phyloP scores from a whole-genome alignment of 2,329 filamentous ascomycete genomes.

The Monosporascus cannonballus region DNA sequence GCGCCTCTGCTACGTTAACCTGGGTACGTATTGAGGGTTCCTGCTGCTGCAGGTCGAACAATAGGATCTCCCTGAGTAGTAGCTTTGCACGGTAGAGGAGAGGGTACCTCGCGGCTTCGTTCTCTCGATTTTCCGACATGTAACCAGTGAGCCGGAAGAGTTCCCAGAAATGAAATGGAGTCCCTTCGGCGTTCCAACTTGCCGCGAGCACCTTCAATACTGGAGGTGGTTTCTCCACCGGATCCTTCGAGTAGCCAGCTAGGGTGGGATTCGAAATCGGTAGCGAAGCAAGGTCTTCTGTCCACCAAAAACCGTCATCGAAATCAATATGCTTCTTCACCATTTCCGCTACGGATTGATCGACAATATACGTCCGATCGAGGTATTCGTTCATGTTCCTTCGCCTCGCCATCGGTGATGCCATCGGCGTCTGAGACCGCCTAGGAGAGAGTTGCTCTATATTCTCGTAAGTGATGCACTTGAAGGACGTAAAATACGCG shows the following conservation, averaged over 20 bases:
- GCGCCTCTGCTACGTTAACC: slow-evolving; percentile 25
- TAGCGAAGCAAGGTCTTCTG: slow-evolving; percentile 39
- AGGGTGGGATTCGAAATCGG: slow-evolving; percentile 32
- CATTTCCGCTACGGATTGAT: slow-evolving; percentile 32
- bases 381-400: slow-evolving; percentile 48
- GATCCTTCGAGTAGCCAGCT: slow-evolving; percentile 32
- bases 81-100: slow-evolving; percentile 48
- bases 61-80: slow-evolving; percentile 47
- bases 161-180: slow-evolving; percentile 46
- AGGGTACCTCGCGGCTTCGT: slow-evolving; percentile 43
- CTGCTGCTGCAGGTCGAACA: slow-evolving; percentile 46
- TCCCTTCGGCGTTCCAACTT: slow-evolving; percentile 44
- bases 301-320: slow-evolving; percentile 53
- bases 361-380: slow-evolving; percentile 37
- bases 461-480: slow-evolving; percentile 11
- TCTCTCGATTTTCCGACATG: slow-evolving; percentile 41
- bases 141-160: slow-evolving; percentile 45
- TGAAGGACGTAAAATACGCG: background rate
- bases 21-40: slow-evolving; percentile 38
- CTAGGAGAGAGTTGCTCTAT: slow-evolving; percentile 41
- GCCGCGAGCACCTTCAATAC: slow-evolving; percentile 44
- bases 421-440: slow-evolving; percentile 43
- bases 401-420: slow-evolving; percentile 43
- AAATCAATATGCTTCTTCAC: slow-evolving; percentile 45
- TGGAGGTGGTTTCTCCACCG: slow-evolving; percentile 38